These are phyloP conservation scores for Aspergillus funiculosus DNA, from an alignment of 495 filamentous ascomycete species.

Conservation along the genomic window DNA sequence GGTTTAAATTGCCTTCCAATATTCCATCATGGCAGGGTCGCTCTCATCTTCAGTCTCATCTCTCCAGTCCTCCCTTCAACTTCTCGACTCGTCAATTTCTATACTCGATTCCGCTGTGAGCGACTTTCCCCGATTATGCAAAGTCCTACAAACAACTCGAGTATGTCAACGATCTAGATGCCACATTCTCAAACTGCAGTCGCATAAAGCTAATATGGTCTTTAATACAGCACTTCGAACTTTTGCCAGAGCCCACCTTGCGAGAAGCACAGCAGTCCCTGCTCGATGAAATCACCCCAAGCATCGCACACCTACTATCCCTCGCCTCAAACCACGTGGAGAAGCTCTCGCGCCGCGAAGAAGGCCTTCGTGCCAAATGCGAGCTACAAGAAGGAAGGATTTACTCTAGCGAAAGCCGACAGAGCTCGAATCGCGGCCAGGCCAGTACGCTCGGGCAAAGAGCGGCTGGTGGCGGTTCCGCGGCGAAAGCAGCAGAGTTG, in stretches of 20 bases:
- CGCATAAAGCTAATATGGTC: no score
- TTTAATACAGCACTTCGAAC: slow-evolving; percentile 72
- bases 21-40: slow-evolving; percentile 36
- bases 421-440: slow-evolving; percentile 20
- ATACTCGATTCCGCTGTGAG: slow-evolving; percentile 66
- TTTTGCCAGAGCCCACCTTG: slow-evolving; percentile 64
- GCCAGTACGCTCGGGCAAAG: slow-evolving; percentile 24
- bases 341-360: slow-evolving; percentile 64
- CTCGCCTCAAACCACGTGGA: slow-evolving; percentile 64
- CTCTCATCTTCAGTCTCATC: slow-evolving; percentile 63
- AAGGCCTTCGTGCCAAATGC: slow-evolving; percentile 60
- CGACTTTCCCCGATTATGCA: slow-evolving; percentile 69
- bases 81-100: slow-evolving; percentile 67
- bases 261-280: slow-evolving; percentile 62
- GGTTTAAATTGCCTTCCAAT: neutral
- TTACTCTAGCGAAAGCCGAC: slow-evolving; percentile 32
- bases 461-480: slow-evolving; percentile 27
- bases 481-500: slow-evolving; percentile 53
- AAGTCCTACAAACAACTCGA: slow-evolving; percentile 64
- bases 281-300: slow-evolving; percentile 67
- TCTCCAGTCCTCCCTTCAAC: slow-evolving; percentile 60
- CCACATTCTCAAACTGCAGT: neutral
- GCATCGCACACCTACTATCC: slow-evolving; percentile 60
- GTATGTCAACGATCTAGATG: slow-evolving; percentile 32
- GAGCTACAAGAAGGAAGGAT: slow-evolving; percentile 68